Evolutionary conservation across 1,284 basidiomycete genomes (phyloP).

Genomic region (Austroboletus niveus): DNA sequence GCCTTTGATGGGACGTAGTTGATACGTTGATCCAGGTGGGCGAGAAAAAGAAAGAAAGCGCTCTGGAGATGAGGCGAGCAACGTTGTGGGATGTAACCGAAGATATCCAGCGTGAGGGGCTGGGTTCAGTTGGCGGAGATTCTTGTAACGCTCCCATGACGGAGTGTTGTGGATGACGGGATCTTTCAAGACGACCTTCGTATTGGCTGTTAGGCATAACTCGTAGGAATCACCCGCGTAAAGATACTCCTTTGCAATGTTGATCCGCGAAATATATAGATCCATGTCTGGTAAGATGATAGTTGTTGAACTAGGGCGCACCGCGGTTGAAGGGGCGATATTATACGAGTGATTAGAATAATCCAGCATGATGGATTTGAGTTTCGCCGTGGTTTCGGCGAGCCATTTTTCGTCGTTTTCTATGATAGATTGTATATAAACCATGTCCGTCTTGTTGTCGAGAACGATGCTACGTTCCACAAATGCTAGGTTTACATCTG

Average conservation of each 20-base stretch:
- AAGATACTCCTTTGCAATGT: constrained; percentile 73
- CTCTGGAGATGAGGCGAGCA: constrained; percentile 86
- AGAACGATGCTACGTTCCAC: constrained; percentile 74
- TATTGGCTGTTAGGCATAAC: constrained; percentile 87
- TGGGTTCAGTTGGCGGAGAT: constrained; percentile 76
- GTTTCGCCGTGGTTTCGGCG: constrained; percentile 33
- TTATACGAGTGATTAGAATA: constrained; percentile 24
- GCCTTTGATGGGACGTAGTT: constrained; percentile 96
- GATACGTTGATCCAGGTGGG: constrained; percentile 61
- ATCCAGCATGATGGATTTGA: constrained; percentile 24
- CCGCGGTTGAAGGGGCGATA: constrained; percentile 23
- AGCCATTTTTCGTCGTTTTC: constrained; percentile 62
- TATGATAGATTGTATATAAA: constrained; percentile 64
- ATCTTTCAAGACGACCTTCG: constrained; percentile 45
- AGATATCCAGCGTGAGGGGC: constrained; percentile 91
- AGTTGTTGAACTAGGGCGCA: constrained; percentile 29
- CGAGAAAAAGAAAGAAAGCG: constrained; percentile 87
- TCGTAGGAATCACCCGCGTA: constrained; percentile 94
- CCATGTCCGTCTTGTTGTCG: constrained; percentile 47
- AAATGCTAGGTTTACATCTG: constrained; percentile 71
- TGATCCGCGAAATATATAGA: constrained; percentile 72
- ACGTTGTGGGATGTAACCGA: constrained; percentile 63
- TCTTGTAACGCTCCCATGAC: constrained; percentile 74
- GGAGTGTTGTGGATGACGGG: constrained; percentile 39
- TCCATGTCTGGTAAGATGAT: constrained; percentile 54